Evolutionary conservation across 768 basidiomycete species (phyloP), one percentile per base, ranked within the genome.

Genomic region (Xerocomellus amylosporus): DNA sequence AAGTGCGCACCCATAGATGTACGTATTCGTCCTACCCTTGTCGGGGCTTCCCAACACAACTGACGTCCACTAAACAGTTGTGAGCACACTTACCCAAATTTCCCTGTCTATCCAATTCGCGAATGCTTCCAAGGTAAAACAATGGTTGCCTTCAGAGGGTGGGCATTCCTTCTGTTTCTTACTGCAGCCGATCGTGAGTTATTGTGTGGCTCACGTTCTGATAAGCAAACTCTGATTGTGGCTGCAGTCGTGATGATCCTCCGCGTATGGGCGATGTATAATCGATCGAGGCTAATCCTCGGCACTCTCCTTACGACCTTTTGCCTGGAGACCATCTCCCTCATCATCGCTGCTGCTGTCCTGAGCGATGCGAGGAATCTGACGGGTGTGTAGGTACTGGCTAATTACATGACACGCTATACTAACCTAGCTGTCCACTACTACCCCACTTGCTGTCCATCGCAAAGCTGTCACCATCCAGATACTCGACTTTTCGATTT

Each of bases 211-310:
- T n/a, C 9, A n/a, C n/a, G 0, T 10, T 38, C n/a, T n/a, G 37
- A 38, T n/a, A 10, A n/a, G 37, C 2, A n/a, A n/a, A 8, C 15
- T 17, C 37, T 38, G n/a, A n/a, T 4, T 17, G n/a, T 9, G 37
- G n/a, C n/a, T 17, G n/a, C n/a, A 38, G 37, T 38, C 7, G 8
- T n/a, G 37, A 38, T n/a, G 37, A n/a, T 38, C 8, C 51, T 46
- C 31, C 31, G 52, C 14, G 38, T 49, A 12, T 53, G 52, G 52
- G 38, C 28, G 6, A 49, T 53, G 46, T 49, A 50, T 33, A n/a
- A 33, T 40, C 52, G 31, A 13, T 53, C 52, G 9, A 34, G 39
- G 10, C 14, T 34, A 8, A 34, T 56, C 7, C 43, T 57, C 4
- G 12, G 4, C 19, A 28, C 9, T n/a, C 53, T 57, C 10, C 47